phyloP scores from a whole-genome alignment of 305 asterid genomes.

The Fraxinus angustifolia region DNA sequence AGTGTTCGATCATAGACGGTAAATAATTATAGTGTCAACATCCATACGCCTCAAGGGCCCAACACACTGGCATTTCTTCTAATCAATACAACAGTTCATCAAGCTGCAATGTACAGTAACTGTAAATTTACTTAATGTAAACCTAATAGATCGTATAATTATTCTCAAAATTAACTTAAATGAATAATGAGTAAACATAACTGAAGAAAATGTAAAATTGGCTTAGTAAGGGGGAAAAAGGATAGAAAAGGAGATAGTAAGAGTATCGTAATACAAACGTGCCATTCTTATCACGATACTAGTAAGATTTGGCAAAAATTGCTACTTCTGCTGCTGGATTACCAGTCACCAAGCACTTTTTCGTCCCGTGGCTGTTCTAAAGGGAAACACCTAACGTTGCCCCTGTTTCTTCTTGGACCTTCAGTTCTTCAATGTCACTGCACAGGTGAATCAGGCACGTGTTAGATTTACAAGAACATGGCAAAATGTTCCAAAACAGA shows the following conservation, averaged over 20 bases:
- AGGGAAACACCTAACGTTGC: constrained; percentile 95
- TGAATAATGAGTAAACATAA: not conserved
- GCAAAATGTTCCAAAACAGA: not conserved
- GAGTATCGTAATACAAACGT: not conserved
- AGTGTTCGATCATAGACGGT: not conserved
- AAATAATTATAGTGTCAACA: not conserved
- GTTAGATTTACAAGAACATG: not conserved
- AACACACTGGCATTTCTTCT: not conserved
- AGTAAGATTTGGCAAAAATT: constrained; percentile 88
- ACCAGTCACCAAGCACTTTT: constrained; percentile 87
- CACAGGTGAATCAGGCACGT: constrained; percentile 5
- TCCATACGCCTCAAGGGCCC: not conserved
- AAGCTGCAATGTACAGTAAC: constrained; percentile 20
- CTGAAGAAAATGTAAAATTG: not conserved
- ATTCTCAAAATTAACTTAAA: constrained; percentile 11
- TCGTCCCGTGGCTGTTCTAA: constrained; percentile 78
- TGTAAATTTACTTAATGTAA: constrained; percentile 8
- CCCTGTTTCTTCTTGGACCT: constrained; percentile 93
- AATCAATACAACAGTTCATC: constrained; percentile 1
- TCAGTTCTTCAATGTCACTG: constrained; percentile 71
- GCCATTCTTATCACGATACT: constrained; percentile 10
- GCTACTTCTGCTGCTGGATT: constrained; percentile 88
- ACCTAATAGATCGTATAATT: constrained; percentile 13
- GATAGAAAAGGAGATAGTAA: not conserved
- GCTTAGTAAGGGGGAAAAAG: not conserved